Base-by-base conservation (phyloP, 2,329 filamentous ascomycete genomes). In the Xylariaceae sp. region DNA sequence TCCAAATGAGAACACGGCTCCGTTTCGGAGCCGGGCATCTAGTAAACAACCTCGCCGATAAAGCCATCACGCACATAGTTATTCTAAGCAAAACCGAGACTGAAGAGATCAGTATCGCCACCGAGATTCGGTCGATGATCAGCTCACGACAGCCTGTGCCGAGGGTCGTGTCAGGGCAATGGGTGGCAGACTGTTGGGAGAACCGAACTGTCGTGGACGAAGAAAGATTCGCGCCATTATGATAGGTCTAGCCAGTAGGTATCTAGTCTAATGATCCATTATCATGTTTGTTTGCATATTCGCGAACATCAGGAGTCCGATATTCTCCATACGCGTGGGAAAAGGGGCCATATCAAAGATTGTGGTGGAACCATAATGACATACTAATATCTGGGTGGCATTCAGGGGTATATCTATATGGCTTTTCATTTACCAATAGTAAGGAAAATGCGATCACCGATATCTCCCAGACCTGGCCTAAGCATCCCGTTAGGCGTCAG, bases 391-490 rank as follows among this genome's bases (percentile, higher is more conserved):
- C 19, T 40, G 5, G 34, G 26, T 30, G 5, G 51, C 35, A 6
- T 9, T 8, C 11, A n/a, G 7, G 6, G 3, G 5, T 12, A n/a
- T 8, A n/a, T 37, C 30, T 46, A 3, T 43, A n/a, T 2, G 44
- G 12, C 29, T 5, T n/a, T 51, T 55, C 68, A 95, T 71, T 95
- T 96, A 27, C 91, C 91, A 70, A 92, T 80, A 0, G 91, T 95
- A 73, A 95, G 75, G 72, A 92, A 96, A 72, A 97, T 71, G 48
- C 92, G 77, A 73, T 97, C 92, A 1, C 92, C 92, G 54, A 96
- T 85, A 73, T 96, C 92, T 1, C 91, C 92, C 60, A 96, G 67
- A 0, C 92, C 92, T 0, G 91, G 91, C 75, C 87, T 88, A 60
- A 96, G 85, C 91, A 96, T 96, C 6, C 92, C 91, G 61, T 78